Base-by-base conservation (phyloP, 352 stramenopile species). In the Pythium myriotylum region DNA sequence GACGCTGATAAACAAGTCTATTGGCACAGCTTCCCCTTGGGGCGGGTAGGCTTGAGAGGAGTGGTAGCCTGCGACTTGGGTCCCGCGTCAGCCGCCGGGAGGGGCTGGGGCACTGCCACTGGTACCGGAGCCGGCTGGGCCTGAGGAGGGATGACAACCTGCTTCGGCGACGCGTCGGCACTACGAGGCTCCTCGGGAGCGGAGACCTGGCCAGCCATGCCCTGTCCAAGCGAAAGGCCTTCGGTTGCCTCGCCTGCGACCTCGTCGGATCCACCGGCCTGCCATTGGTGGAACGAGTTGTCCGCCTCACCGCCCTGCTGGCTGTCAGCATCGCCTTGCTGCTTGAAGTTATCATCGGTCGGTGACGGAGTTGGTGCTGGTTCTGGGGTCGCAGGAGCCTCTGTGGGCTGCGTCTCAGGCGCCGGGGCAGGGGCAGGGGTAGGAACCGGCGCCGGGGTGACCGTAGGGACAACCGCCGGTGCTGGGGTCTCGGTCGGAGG, bases 1-100 rank as follows among this genome's bases (percentile, higher is more conserved):
- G 29, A 35, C 88, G 29, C 29, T 35, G 29, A 35, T 35, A 35
- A n/a, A 35, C 29, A 35, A 20, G 19, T 46, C 39, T 52, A 58
- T 2, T 55, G 57, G 37, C 57, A 65, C 57, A 65, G 48, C 47
- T 65, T 65, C 14, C 57, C 47, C 27, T 65, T 65, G 47, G 57
- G 57, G 19, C 57, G 47, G 23, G 57, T 65, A 20, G 57, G 57
- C 23, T 49, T 48, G n/a, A 64, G 23, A 19, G 26, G 47, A 19
- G 23, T 19, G 8, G 12, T 27, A 5, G 45, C 29, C 4, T 20
- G n/a, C 9, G 54, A 23, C 9, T 32, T 29, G 0, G 41, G 54
- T 5, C 7, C 43, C 7, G 20, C 5, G 29, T 35, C 24, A 43
- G 32, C 40, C 53, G 54, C 26, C 39, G 22, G 13, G 42, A 35